These are phyloP conservation scores for Gamsiella multidivaricata DNA, from an alignment of 192 early-diverging fungal species.

Conservation along the genomic window DNA sequence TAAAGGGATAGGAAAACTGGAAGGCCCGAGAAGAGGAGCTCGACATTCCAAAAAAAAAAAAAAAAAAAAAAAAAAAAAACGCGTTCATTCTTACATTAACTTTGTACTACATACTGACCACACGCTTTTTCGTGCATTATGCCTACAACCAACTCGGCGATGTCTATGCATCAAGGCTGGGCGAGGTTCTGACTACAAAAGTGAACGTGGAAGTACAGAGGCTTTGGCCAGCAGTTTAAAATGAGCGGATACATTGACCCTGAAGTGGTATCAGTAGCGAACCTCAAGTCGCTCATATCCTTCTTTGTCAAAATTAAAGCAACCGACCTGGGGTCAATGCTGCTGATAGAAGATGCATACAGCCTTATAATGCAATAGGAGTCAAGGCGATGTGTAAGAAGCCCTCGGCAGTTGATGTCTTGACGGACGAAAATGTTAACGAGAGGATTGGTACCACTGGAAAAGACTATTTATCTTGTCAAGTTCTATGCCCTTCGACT, in stretches of 20 bases:
- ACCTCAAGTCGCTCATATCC: slow-evolving; percentile 73
- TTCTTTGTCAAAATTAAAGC: slow-evolving; percentile 73
- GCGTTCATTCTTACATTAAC: no score
- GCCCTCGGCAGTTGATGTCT: slow-evolving; percentile 66
- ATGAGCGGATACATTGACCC: slow-evolving; percentile 90
- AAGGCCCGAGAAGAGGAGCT: no score
- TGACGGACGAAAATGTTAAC: slow-evolving; percentile 81
- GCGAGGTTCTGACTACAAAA: slow-evolving; percentile 87
- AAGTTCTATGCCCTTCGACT: slow-evolving; percentile 95
- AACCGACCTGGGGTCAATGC: no score
- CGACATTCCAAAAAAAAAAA: no score
- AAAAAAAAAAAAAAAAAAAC: no score
- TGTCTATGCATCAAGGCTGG: slow-evolving; percentile 72
- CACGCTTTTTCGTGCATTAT: slow-evolving; percentile 10
- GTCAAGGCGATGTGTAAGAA: slow-evolving; percentile 73
- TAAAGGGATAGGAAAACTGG: no score
- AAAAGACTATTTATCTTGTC: slow-evolving; percentile 84
- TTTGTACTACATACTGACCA: no score
- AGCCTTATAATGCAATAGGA: slow-evolving; percentile 29
- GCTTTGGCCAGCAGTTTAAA: slow-evolving; percentile 76
- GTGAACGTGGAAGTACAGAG: slow-evolving; percentile 86
- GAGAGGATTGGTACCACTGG: slow-evolving; percentile 71
- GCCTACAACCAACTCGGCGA: slow-evolving; percentile 83
- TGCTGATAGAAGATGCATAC: no score
- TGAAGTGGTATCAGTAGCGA: slow-evolving; percentile 72